Base-by-base conservation (phyloP, 345 rosid genomes). In the Laguncularia racemosa region DNA sequence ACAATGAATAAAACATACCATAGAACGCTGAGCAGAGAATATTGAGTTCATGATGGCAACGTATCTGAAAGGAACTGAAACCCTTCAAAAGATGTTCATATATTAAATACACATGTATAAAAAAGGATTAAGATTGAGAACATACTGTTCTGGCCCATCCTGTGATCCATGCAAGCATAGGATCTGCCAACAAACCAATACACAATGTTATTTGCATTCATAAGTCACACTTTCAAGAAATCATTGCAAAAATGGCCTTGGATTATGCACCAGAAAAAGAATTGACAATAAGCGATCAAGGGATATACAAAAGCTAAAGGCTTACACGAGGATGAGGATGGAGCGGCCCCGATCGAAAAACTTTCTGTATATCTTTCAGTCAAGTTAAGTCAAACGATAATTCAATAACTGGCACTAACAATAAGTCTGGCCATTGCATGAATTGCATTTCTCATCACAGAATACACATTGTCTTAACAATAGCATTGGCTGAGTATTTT, bases 61-160 rank as follows among this genome's bases (percentile, higher is more conserved):
- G 70, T 89, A 92, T 81, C 98, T 89, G 89, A 62, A 71, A 76
- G 18, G 33, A 63, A 62, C 15, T 66, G 58, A 56, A 55, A 2
- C 23, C 46, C 54, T 53, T 23, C 58, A 44, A 23, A 50, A 57
- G 54, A 65, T 69, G 53, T 19, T 33, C 13, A 49, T 55, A 56
- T 57, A 62, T 55, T 58, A 59, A 56, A 55, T 16, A 14, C 52
- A 17, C 28, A 53, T 44, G 28, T 53, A 45, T 14, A 50, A 17
- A 48, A 45, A 46, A 77, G 65, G 61, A 52, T 10, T 46, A 40
- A 33, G 60, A 68, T 13, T 53, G 20, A 59, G 52, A 58, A 68
- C 95, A 50, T 83, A 89, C 99, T 92, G 99, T 71, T 89, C 97
- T 33, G 97, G 91, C 57, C 96, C 99, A 79, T 89, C 99, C 4